Evolutionary conservation across 1,284 basidiomycete species (phyloP), one percentile per base, ranked within the genome.

Genomic region (Trametes sp.): DNA sequence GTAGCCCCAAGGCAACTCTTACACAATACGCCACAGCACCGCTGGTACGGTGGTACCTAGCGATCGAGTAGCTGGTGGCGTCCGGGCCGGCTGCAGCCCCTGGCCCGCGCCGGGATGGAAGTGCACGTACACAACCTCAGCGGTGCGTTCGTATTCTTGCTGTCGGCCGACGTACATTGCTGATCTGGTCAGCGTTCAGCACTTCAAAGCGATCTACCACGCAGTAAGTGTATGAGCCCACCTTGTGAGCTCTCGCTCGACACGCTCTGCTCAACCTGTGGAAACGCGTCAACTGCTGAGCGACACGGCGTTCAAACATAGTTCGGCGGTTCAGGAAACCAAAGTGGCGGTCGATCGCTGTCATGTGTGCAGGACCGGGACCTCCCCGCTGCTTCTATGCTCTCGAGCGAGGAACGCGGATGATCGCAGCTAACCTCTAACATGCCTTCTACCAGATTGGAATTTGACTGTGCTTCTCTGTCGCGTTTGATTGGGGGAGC

Each of bases 31-130:
- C 38, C 38, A 41, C 38, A 41, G 7, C 19, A 9, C 26, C 23
- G 31, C 33, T 14, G 31, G 55, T 50, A 46, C 23, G 31, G 23
- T 14, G 31, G 55, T 50, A 46, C 46, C 55, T 57, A 19, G 19
- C 48, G 55, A 50, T 50, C 55, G 55, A 48, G 31, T 36, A 42
- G 54, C 42, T 29, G 14, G 54, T 57, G 55, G 55, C 55, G 55
- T 42, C 55, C 55, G 55, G 46, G 36, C 55, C 55, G 55, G 46
- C 19, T 19, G 46, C 9, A 23, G 26, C 26, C 19, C 26, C 42
- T 24, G 21, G 42, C 23, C 42, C 23, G 4, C 14, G 10, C 7
- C 42, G 8, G 19, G 21, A 19, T 46, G 24, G 38, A 56, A 13
- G 38, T 19, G 54, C 23, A n/a, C 28, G n/a, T 41, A 48, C 38